phyloP scores from a whole-genome alignment of 2,329 filamentous ascomycete genomes.

The Aspergillus eucalypticola region DNA sequence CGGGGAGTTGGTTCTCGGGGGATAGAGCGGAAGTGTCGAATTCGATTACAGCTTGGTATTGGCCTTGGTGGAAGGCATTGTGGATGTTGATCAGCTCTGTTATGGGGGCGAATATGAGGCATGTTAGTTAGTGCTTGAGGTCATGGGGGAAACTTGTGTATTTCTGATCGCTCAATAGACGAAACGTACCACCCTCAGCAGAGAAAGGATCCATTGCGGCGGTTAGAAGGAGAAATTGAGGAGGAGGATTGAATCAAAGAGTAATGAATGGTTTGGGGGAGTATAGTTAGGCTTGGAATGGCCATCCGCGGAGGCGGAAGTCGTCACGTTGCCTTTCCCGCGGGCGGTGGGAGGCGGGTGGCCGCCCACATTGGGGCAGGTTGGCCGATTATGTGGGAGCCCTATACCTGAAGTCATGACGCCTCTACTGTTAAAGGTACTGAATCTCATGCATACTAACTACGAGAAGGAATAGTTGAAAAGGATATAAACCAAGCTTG shows the following conservation, averaged over 20 bases:
- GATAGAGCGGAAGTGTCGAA: conserved; percentile 82
- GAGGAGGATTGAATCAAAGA: not conserved
- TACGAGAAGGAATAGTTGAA: not conserved
- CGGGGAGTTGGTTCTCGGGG: conserved; percentile 72
- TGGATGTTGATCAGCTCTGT: conserved; percentile 67
- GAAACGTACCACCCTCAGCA: conserved; percentile 58
- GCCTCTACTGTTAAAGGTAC: no score
- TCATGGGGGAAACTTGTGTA: not conserved
- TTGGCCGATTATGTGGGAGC: conserved; percentile 12
- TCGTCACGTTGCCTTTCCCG: conserved; percentile 27
- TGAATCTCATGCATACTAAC: not conserved
- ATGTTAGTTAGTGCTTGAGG: conserved; percentile 5
- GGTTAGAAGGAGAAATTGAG: conserved; percentile 7
- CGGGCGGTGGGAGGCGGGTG: conserved; percentile 17
- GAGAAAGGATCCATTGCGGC: conserved; percentile 63
- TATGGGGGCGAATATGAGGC: conserved; percentile 18
- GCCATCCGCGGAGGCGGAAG: conserved; percentile 15
- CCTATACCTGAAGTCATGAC: no score
- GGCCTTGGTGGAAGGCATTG: conserved; percentile 70
- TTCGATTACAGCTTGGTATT: conserved; percentile 82
- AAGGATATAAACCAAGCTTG: not conserved
- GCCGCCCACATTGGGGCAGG: conserved; percentile 13
- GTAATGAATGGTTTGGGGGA: not conserved
- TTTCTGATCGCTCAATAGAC: not conserved
- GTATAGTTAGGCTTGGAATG: not conserved